These are phyloP conservation scores for Vararia minispora DNA, from an alignment of 768 basidiomycete genomes.

Conservation along the genomic window DNA sequence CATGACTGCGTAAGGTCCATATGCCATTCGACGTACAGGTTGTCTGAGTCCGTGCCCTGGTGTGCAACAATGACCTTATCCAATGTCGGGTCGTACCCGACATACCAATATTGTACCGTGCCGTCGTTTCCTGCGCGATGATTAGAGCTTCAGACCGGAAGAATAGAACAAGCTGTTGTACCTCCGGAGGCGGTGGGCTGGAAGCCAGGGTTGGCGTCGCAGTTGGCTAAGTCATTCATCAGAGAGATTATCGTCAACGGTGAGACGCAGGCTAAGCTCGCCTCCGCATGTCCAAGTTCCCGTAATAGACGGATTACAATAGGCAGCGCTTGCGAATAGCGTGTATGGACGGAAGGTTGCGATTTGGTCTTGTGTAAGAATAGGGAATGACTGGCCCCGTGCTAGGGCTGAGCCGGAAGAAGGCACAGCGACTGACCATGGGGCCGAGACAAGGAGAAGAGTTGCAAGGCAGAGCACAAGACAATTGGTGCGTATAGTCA, in stretches of 20 bases:
- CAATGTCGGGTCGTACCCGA: conserved; percentile 42
- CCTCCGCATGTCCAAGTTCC: conserved; percentile 46
- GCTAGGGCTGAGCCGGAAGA: no score
- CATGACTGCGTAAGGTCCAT: not conserved
- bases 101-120: conserved; percentile 29
- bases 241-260: not conserved
- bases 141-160: conserved; percentile 4
- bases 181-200: conserved; percentile 31
- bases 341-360: conserved; percentile 35
- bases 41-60: conserved; percentile 47
- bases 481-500: no score
- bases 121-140: conserved; percentile 24
- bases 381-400: no score
- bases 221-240: conserved; percentile 24
- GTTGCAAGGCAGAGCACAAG: no score
- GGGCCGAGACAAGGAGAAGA: no score
- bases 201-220: conserved; percentile 34
- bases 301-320: conserved; percentile 33
- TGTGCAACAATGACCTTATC: conserved; percentile 48
- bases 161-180: not conserved
- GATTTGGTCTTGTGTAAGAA: conserved; percentile 21
- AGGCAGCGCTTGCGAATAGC: conserved; percentile 38
- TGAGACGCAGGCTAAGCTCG: not conserved
- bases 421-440: no score
- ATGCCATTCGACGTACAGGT: conserved; percentile 28